phyloP scores from a whole-genome alignment of 148 eudicot genomes.

The Mesembryanthemum crystallinum region DNA sequence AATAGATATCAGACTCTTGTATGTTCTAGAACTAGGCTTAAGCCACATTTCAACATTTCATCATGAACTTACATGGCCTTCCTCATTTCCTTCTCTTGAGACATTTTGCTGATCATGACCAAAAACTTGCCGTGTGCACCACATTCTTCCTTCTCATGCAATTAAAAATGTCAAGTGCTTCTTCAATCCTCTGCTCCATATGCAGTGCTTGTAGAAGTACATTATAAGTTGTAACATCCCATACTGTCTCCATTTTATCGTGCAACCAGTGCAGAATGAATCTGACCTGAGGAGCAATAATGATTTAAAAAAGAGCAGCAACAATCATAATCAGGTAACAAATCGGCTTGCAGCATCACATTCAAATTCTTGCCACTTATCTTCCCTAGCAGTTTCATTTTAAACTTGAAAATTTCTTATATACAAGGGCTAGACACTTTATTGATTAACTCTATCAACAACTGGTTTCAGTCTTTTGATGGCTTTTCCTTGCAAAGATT shows the following conservation, averaged over 20 bases:
- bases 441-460: conserved; percentile 47
- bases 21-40: conserved; percentile 59
- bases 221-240: conserved; percentile 59
- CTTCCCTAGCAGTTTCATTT: conserved; percentile 41
- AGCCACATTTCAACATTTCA: conserved; percentile 47
- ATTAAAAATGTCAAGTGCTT: conserved; percentile 54
- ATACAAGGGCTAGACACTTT: conserved; percentile 45
- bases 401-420: conserved; percentile 41
- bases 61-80: conserved; percentile 87
- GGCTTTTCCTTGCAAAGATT: conserved; percentile 54
- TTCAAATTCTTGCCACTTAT: conserved; percentile 51
- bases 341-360: conserved; percentile 38
- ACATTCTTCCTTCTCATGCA: conserved; percentile 56
- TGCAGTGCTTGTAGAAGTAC: conserved; percentile 53
- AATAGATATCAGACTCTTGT: conserved; percentile 62
- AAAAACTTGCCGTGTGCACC: conserved; percentile 60
- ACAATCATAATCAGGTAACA: conserved; percentile 50
- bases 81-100: conserved; percentile 60
- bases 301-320: conserved; percentile 52
- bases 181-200: conserved; percentile 48
- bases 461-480: conserved; percentile 37
- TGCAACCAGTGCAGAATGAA: conserved; percentile 66
- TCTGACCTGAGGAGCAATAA: conserved; percentile 48
- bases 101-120: conserved; percentile 63
- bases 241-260: conserved; percentile 45